phyloP scores from a whole-genome alignment of 2,329 filamentous ascomycete species.

The Arthrocladium fulminans region DNA sequence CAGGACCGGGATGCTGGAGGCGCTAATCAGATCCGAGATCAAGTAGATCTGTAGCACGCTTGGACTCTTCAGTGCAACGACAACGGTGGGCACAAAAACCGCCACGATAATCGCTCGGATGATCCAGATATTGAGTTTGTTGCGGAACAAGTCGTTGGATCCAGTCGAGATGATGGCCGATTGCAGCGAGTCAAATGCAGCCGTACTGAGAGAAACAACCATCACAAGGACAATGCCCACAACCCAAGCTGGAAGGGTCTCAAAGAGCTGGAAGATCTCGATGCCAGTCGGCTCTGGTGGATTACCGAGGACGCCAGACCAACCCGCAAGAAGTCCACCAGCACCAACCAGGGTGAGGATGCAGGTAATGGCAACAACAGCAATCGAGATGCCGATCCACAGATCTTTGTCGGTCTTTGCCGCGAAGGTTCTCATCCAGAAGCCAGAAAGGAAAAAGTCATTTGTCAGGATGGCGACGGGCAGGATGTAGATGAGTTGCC shows the following conservation, averaged over 20 bases:
- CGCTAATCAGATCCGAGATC: conserved; percentile 70
- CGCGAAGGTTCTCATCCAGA: conserved; percentile 77
- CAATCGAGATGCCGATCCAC: conserved; percentile 63
- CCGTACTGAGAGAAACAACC: conserved; percentile 66
- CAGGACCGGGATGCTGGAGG: conserved; percentile 65
- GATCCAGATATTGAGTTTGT: conserved; percentile 65
- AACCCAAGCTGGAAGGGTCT: conserved; percentile 68
- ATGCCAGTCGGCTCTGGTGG: conserved; percentile 55
- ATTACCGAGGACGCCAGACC: conserved; percentile 63
- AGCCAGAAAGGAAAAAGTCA: conserved; percentile 76
- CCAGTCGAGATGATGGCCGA: conserved; percentile 77
- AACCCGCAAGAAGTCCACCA: conserved; percentile 66
- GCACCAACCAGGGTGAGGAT: conserved; percentile 65
- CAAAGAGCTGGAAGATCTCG: conserved; percentile 66
- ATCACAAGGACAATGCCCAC: conserved; percentile 73
- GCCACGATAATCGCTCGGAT: conserved; percentile 62
- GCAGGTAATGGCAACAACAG: conserved; percentile 54
- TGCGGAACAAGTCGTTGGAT: conserved; percentile 77
- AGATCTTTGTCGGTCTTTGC: conserved; percentile 69
- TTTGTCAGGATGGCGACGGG: conserved; percentile 74
- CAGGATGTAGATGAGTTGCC: conserved; percentile 78
- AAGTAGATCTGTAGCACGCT: conserved; percentile 73
- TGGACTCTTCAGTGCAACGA: conserved; percentile 64
- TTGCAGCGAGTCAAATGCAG: conserved; percentile 72
- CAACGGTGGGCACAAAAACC: conserved; percentile 64